Evolutionary conservation across 257 asterid species (phyloP).

Genomic region (Solanum corneliomulleri): DNA sequence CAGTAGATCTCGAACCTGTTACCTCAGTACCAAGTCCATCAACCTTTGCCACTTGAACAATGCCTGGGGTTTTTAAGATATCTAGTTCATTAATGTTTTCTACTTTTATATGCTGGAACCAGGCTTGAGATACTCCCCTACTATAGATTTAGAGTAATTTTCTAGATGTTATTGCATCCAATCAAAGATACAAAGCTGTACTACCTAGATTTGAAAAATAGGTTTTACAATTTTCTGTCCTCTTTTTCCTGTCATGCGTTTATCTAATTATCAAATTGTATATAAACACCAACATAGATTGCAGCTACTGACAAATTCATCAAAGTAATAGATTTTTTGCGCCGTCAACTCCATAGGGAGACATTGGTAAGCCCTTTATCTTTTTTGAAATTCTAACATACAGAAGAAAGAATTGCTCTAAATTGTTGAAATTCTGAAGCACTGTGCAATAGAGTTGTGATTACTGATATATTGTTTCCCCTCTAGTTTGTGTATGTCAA

Average conservation of each 20-base stretch:
- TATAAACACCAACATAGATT: constrained; percentile 31
- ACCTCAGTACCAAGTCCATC: neutral
- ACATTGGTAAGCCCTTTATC: constrained; percentile 41
- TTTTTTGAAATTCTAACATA: neutral
- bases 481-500: constrained; percentile 86
- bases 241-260: neutral
- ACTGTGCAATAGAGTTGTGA: neutral
- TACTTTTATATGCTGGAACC: neutral
- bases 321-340: constrained; percentile 82
- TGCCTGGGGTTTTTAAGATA: neutral
- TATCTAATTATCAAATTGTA: neutral
- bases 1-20: neutral
- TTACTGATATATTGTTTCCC: constrained; percentile 4
- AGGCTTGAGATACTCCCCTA: neutral
- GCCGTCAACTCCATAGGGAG: constrained; percentile 93
- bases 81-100: neutral
- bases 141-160: neutral
- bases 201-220: neutral
- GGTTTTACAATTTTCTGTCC: neutral
- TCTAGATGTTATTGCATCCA: neutral
- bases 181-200: neutral
- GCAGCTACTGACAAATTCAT: constrained; percentile 81
- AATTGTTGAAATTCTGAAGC: neutral
- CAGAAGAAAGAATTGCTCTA: neutral
- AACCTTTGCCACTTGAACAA: neutral